A percentile compares a stretch with the other conserved stretches of the same genome.
Conservation (phyloP, 306 rosid genomes). For the Pyrus pyrifolia region DNA sequence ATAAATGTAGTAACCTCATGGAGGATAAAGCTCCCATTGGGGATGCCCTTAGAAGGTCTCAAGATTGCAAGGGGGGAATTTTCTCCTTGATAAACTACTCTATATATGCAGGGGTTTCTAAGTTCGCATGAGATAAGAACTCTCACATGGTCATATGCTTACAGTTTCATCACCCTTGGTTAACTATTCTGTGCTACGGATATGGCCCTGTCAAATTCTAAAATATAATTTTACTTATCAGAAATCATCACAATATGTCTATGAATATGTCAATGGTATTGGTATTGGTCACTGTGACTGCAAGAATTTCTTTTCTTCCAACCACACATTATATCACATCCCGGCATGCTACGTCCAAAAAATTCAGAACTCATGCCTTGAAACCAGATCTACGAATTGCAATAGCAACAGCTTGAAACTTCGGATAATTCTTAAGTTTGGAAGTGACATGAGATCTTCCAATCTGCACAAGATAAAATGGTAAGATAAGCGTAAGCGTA, state of each 20-base stretch:
- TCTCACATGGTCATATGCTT: neutral
- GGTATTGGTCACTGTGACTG: neutral
- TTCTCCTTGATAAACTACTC: neutral
- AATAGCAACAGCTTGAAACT: constrained; percentile 32
- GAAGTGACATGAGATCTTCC: constrained; percentile 38
- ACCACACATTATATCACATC: neutral
- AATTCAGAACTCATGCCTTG: constrained; percentile 19
- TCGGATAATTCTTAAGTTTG: constrained; percentile 36
- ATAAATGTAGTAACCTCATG: no score
- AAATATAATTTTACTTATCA: neutral
- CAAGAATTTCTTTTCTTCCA: neutral
- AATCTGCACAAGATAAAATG: constrained; percentile 15
- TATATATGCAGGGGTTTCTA: neutral
- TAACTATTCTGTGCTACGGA: no score
- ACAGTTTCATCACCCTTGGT: neutral
- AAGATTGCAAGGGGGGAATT: neutral
- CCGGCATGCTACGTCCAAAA: neutral
- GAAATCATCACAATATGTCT: neutral
- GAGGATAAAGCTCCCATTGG: no score
- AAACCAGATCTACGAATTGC: constrained; percentile 40
- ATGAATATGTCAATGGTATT: neutral
- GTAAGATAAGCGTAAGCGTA: neutral
- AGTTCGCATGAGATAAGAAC: neutral
- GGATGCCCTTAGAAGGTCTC: neutral
- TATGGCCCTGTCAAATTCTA: neutral